phyloP scores from a whole-genome alignment of 1,284 basidiomycete genomes.

The Erythrobasidium hasegawianum region DNA sequence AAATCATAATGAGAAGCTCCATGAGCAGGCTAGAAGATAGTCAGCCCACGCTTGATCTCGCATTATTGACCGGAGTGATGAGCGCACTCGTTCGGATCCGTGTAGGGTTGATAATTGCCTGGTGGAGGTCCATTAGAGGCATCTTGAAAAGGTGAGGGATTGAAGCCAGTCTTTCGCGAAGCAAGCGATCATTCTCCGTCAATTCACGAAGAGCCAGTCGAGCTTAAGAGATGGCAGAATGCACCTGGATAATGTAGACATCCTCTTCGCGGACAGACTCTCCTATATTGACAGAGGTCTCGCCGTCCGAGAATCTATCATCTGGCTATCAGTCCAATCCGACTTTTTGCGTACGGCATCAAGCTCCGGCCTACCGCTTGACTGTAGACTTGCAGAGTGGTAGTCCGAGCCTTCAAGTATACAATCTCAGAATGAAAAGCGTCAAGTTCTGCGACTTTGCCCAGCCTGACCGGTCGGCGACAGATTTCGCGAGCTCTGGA shows the following conservation, averaged over 20 bases:
- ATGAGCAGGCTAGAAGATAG: conserved; percentile 58
- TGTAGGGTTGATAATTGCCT: conserved; percentile 32
- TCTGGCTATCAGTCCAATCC: neutral
- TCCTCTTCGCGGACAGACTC: conserved; percentile 97
- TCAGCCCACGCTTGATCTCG: neutral
- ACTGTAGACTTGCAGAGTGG: conserved; percentile 84
- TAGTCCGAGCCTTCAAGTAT: conserved; percentile 71
- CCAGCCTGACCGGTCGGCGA: conserved; percentile 82
- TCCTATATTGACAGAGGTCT: conserved; percentile 53
- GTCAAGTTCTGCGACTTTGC: neutral
- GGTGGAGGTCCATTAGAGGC: conserved; percentile 16
- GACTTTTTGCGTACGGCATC: neutral
- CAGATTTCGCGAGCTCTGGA: conserved; percentile 88
- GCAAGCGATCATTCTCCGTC: neutral
- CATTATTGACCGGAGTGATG: neutral
- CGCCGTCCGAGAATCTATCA: conserved; percentile 67
- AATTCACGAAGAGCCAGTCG: neutral
- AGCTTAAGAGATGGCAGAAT: conserved; percentile 51
- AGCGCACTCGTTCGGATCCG: conserved; percentile 37
- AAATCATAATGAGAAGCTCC: conserved; percentile 59
- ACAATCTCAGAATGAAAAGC: neutral
- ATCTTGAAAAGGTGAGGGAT: conserved; percentile 42
- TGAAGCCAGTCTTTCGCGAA: conserved; percentile 45
- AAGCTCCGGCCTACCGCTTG: conserved; percentile 51
- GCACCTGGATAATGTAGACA: conserved; percentile 87